These are phyloP conservation scores for Lasiosphaeria hispida DNA, from an alignment of 495 filamentous ascomycete genomes.

Conservation along the genomic window DNA sequence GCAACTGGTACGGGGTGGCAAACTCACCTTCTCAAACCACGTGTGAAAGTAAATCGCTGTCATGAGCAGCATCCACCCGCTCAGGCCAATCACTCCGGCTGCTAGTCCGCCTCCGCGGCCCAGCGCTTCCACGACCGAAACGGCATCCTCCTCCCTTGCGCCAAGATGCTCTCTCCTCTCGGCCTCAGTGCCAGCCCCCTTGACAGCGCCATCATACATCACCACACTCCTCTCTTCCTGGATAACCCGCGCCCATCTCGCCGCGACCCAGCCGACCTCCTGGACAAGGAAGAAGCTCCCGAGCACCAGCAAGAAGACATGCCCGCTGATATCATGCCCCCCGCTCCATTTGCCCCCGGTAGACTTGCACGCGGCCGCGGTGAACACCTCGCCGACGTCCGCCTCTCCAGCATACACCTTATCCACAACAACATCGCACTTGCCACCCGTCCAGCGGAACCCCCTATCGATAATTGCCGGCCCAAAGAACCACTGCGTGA, in stretches of 20 bases:
- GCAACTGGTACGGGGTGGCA: neutral
- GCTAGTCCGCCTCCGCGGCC: conserved; percentile 47
- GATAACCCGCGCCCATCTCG: conserved; percentile 32
- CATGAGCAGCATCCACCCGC: conserved; percentile 96
- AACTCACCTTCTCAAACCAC: conserved; percentile 89
- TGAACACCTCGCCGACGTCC: conserved; percentile 49
- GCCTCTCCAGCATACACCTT: conserved; percentile 24
- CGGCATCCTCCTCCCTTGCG: conserved; percentile 18
- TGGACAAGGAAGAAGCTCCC: conserved; percentile 75
- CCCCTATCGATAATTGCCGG: conserved; percentile 82
- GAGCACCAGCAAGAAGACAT: conserved; percentile 89
- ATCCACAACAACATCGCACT: conserved; percentile 56
- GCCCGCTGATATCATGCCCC: conserved; percentile 90
- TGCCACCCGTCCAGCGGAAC: conserved; percentile 78
- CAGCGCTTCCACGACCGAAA: conserved; percentile 28
- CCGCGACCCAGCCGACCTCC: conserved; percentile 67
- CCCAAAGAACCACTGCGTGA: conserved; percentile 97
- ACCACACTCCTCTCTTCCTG: conserved; percentile 57
- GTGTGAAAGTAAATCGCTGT: conserved; percentile 97
- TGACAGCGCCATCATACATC: conserved; percentile 59
- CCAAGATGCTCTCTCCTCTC: conserved; percentile 33
- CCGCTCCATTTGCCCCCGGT: conserved; percentile 81
- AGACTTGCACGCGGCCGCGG: conserved; percentile 76
- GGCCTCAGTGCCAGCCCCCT: conserved; percentile 46
- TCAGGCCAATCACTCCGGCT: conserved; percentile 57